Base-by-base conservation (phyloP, 805 yeast species). In the Candida montana region DNA sequence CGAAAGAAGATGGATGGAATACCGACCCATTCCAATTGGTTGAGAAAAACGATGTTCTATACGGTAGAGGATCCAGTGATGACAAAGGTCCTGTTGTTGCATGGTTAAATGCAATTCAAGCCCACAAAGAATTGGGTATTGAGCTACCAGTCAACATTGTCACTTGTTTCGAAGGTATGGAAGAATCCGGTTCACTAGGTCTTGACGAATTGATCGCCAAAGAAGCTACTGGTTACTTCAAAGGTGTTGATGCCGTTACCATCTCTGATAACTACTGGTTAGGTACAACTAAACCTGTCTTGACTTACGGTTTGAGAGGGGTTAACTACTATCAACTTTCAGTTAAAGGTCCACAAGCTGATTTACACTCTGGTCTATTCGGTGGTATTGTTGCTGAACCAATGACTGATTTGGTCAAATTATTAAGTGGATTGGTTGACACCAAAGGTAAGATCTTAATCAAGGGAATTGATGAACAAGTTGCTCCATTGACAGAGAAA, bases 371-470 rank as follows among this genome's bases (percentile, higher is more conserved):
- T 31, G 99, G 99, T 60, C 78, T 93, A 42, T 93, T 93, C 61
- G 99, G 99, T 52, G 99, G 99, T 60, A 80, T 89, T 47, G 81
- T 93, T 52, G 95, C 95, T 51, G 99, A 93, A 69, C 99, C 99
- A 59, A 79, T 93, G 89, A 83, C 91, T 38, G 99, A 93, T 62
- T 75, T 93, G 62, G 73, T 86, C 42, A 80, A 83, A 58, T 74
- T 93, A 30, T 67, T 93, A 72, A 64, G 86, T 40, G 68, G 79
- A 47, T 75, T 93, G 53, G 98, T 91, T 20, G 86, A 83, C 53
- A 71, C 80, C 24, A 67, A 78, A 45, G 99, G 99, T 45, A 79
- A 80, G 52, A 93, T 93, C 51, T 67, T 77, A 56, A 81, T 93
- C 51, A 89, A 95, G 10, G 99, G 99, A 18, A 74, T 93, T 47